Evolutionary conservation across 495 filamentous ascomycete genomes (phyloP), one percentile per base, ranked within the genome.

Genomic region (Aspergillus panamensis): DNA sequence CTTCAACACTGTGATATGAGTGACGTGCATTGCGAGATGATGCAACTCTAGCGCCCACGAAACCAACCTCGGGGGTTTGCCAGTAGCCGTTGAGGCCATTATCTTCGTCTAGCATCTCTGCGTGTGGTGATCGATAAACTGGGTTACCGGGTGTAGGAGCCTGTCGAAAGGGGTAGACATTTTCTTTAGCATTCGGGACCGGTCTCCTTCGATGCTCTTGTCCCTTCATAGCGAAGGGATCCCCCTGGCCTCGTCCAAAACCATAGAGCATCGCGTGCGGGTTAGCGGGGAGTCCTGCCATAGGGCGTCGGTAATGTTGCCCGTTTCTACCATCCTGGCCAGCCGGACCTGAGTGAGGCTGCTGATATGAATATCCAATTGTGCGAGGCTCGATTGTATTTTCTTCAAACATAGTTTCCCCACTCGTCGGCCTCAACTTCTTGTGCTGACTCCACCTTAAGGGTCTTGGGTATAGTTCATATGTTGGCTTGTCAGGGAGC

Each of bases 391-490:
- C 61, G 43, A 52, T 57, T 42, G 35, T 44, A 30, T 77, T 72
- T 42, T 78, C 76, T 61, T 78, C 76, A 48, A 76, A 74, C 3
- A 73, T 48, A 1, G 74, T 77, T 25, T 62, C 71, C 8, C 65
- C 62, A 53, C 74, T 79, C 17, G 30, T 44, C 7, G 69, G 71
- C 4, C 73, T 61, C 4, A 51, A 33, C 56, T 62, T 48, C 19
- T 62, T 62, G 14, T 67, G 70, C 33, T 67, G 69, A 25, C 64
- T 72, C 66, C 70, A 66, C 45, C 68, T 67, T 19, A 79, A 57
- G 10, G 76, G 74, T 31, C 71, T 68, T 21, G 76, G 74, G 48
- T 68, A 71, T 21, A 79, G 55, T 30, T 61, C 60, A 20, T 64
- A 56, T 37, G 57, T 32, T 12, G 61, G 58, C 19, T 62, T 63